These are phyloP conservation scores for Chrysanthemum seticuspe DNA, from an alignment of 129 eudicot genomes.

Conservation along the genomic window DNA sequence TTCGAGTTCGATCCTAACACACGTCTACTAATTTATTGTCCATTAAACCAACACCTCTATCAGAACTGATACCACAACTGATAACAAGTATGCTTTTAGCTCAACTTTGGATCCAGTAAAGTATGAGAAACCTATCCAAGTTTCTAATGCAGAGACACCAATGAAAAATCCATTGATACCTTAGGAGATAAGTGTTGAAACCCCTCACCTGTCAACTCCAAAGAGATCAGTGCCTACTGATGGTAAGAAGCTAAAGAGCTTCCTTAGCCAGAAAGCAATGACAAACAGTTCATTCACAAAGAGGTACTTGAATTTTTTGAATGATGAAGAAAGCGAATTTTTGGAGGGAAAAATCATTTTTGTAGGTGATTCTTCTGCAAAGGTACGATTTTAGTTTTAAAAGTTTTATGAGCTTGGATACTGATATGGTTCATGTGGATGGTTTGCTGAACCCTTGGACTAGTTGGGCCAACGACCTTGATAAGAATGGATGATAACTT, in stretches of 20 bases:
- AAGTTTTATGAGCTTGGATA: no score
- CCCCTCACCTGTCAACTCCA: conserved; percentile 70
- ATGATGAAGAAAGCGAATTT: conserved; percentile 39
- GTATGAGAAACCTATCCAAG: conserved; percentile 13
- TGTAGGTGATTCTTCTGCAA: conserved; percentile 9
- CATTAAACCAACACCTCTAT: background rate
- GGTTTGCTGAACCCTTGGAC: no score
- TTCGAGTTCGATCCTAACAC: no score
- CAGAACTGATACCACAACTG: conserved; percentile 19
- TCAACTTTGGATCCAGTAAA: conserved; percentile 24
- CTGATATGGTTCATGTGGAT: no score
- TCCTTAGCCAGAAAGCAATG: conserved; percentile 28
- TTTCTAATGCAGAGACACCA: conserved; percentile 46
- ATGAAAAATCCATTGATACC: conserved; percentile 35
- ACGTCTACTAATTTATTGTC: no score
- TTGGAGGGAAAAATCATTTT: conserved; percentile 10
- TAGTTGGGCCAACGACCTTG: no score
- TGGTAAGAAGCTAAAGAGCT: conserved; percentile 45
- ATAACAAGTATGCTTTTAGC: conserved; percentile 24
- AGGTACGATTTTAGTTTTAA: conserved; percentile 5
- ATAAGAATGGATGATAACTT: no score
- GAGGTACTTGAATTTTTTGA: conserved; percentile 54
- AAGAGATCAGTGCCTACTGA: conserved; percentile 59
- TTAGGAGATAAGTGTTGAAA: conserved; percentile 35
- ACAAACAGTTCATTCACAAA: conserved; percentile 41